Percentiles rank a stretch among this genome's conserved stretches.
Evolutionary conservation across 257 asterid genomes (phyloP).

Genomic region (Thymus mandschuricus): DNA sequence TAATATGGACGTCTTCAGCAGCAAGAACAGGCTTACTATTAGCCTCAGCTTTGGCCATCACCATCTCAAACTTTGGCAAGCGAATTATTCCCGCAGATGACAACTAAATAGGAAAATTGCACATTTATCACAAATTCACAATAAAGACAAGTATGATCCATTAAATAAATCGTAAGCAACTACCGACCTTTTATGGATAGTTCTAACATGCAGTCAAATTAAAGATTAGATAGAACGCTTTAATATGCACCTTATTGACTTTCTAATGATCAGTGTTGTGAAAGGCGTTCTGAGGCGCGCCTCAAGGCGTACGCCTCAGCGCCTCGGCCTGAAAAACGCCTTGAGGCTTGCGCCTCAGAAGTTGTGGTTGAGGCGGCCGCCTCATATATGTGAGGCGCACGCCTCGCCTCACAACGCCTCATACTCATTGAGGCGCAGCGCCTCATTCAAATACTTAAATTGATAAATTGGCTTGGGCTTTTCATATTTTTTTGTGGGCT

Average conservation of each 20-base stretch:
- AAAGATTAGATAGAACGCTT: constrained; percentile 10
- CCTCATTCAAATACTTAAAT: too few relatives aligned
- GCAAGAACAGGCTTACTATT: constrained; percentile 77
- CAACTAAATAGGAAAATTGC: constrained; percentile 50
- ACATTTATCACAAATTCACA: constrained; percentile 34
- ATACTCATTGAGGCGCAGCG: too few relatives aligned
- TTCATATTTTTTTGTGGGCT: too few relatives aligned
- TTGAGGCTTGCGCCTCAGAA: too few relatives aligned
- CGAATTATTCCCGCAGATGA: constrained; percentile 88
- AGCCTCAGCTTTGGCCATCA: constrained; percentile 78
- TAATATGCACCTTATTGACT: constrained; percentile 15
- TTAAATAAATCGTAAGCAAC: constrained; percentile 3
- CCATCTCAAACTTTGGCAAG: constrained; percentile 92
- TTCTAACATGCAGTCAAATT: constrained; percentile 15
- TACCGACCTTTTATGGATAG: constrained; percentile 3
- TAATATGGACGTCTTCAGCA: constrained; percentile 82
- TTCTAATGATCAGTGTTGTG: constrained; percentile 23
- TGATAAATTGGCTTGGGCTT: too few relatives aligned
- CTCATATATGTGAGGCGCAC: too few relatives aligned
- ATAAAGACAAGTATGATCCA: constrained; percentile 20
- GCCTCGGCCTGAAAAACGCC: too few relatives aligned
- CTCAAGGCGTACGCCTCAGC: too few relatives aligned
- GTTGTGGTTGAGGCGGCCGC: too few relatives aligned
- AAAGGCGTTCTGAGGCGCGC: too few relatives aligned
- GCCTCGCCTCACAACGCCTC: too few relatives aligned